A percentile compares a stretch with the other conserved stretches of the same genome.
Conservation (phyloP, 768 basidiomycete species). For the Pleurotus tuber-regium region DNA sequence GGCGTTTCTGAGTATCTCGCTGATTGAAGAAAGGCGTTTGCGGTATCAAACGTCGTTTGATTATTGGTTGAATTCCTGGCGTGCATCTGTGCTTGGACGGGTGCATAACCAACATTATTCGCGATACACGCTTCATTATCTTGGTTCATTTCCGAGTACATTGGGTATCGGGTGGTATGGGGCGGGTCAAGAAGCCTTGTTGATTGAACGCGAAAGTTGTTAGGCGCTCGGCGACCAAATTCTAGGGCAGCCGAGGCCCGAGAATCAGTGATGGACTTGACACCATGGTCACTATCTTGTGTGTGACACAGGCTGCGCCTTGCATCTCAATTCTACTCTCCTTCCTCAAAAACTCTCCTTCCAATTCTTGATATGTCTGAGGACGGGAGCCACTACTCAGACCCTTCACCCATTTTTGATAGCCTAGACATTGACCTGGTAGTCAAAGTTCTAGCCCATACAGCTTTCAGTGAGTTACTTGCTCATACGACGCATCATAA, state of each 20-base stretch:
- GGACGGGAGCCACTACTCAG: conserved; percentile 21
- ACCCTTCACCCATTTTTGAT: conserved; percentile 60
- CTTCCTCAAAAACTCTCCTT: conserved; percentile 10
- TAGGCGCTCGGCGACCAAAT: no score
- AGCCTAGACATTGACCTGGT: conserved; percentile 73
- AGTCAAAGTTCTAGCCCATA: conserved; percentile 75
- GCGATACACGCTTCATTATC: background rate
- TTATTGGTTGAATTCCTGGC: no score
- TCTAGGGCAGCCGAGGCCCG: no score
- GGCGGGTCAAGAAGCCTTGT: no score
- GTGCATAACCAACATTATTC: background rate
- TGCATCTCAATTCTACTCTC: conserved; percentile 13
- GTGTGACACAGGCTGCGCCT: conserved; percentile 28
- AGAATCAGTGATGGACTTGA: no score
- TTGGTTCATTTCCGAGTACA: background rate
- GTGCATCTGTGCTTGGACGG: no score
- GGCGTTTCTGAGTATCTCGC: no score
- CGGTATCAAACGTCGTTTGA: no score
- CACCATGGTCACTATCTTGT: conserved; percentile 4
- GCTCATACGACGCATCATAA: no score
- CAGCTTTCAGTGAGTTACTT: conserved; percentile 66
- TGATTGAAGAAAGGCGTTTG: no score
- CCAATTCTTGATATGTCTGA: conserved; percentile 29
- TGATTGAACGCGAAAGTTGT: no score
- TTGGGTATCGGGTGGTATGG: no score